phyloP scores from a whole-genome alignment of 176 grass and related monocot species.

The Pharus latifolius region DNA sequence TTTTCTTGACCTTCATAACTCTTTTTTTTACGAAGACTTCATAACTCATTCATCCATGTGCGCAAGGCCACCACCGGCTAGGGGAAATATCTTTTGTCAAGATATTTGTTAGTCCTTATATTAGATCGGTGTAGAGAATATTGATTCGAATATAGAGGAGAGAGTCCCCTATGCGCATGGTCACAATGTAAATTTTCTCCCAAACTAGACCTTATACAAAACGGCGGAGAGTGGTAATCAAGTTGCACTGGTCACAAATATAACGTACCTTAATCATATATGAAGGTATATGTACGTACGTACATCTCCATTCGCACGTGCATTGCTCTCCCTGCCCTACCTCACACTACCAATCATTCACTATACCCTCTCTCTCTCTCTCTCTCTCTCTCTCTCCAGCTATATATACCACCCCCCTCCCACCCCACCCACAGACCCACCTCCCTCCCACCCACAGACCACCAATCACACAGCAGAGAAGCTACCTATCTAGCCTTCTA shows the following conservation, averaged over 20 bases:
- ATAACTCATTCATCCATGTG: too few relatives aligned
- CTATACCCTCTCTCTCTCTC: not conserved
- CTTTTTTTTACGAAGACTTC: too few relatives aligned
- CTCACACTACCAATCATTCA: slow-evolving; percentile 34
- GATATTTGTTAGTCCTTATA: too few relatives aligned
- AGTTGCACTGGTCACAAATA: not conserved
- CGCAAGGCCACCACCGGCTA: too few relatives aligned
- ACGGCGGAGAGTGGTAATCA: not conserved
- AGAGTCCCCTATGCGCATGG: too few relatives aligned
- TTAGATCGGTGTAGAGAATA: too few relatives aligned
- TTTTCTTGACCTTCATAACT: too few relatives aligned
- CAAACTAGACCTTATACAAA: too few relatives aligned
- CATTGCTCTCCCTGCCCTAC: not conserved
- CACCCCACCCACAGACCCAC: not conserved
- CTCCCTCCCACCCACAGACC: not conserved
- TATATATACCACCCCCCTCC: slow-evolving; percentile 14
- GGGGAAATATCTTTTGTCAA: too few relatives aligned
- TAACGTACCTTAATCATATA: not conserved
- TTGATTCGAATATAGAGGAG: too few relatives aligned
- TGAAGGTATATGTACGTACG: too few relatives aligned
- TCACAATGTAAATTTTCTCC: too few relatives aligned
- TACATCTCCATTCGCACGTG: slow-evolving; percentile 49
- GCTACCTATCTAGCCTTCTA: not conserved
- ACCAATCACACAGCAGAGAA: slow-evolving; percentile 11
- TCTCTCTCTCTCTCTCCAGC: not conserved